A percentile compares a stretch with the other conserved stretches of the same genome.
These are phyloP conservation scores for Talaromyces funiculosus DNA, from an alignment of 2,329 filamentous ascomycete species.

Conservation along the genomic window DNA sequence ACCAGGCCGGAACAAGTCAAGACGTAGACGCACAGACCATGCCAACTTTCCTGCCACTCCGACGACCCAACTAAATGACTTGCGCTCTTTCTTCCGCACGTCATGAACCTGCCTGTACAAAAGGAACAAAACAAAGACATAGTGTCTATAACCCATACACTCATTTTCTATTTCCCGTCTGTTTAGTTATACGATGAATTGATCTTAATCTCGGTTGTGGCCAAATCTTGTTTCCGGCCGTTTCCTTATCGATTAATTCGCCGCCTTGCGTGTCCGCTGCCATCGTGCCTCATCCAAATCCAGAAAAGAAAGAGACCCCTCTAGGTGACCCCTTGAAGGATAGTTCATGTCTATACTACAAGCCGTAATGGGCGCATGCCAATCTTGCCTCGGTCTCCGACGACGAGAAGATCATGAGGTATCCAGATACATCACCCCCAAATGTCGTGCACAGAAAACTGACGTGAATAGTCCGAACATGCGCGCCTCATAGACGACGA, in stretches of 20 bases:
- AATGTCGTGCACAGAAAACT: not conserved
- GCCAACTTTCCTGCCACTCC: not conserved
- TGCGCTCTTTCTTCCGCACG: not conserved
- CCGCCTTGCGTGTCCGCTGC: not conserved
- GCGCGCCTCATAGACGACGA: conserved; percentile 43
- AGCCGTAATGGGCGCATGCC: conserved; percentile 38
- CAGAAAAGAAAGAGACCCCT: not conserved
- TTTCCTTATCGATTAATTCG: not conserved
- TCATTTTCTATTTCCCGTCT: not conserved
- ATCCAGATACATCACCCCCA: conserved; percentile 15
- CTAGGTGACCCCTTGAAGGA: not conserved
- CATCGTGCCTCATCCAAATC: not conserved
- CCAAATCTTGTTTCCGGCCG: not conserved
- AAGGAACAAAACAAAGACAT: not conserved
- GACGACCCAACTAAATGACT: not conserved
- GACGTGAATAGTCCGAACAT: conserved; percentile 31
- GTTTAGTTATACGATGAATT: not conserved
- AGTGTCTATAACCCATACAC: not conserved
- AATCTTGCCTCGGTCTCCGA: conserved; percentile 38
- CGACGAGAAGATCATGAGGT: conserved; percentile 37
- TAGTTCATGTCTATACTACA: not conserved
- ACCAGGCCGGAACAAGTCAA: not conserved
- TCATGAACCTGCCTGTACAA: not conserved
- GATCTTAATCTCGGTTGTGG: not conserved
- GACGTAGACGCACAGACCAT: not conserved